Conservation (phyloP, 495 filamentous ascomycete species). For the Penicillium cataractarum region DNA sequence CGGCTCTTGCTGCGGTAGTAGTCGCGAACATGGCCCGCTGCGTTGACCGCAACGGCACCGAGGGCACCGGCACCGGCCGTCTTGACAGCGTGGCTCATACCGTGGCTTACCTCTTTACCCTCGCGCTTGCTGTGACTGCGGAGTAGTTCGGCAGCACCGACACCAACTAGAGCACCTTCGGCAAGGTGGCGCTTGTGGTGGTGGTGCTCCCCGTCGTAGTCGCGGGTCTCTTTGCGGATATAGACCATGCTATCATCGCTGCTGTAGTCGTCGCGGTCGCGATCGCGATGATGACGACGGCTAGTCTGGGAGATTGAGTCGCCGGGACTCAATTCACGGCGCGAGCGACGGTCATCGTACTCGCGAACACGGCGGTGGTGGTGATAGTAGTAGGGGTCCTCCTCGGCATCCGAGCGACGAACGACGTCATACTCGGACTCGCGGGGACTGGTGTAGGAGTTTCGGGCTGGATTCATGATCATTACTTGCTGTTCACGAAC, state of each 20-base stretch:
- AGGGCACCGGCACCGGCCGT: constrained; percentile 79
- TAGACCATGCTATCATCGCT: constrained; percentile 70
- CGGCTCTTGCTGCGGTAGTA: constrained; percentile 68
- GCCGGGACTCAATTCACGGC: constrained; percentile 59
- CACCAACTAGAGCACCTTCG: constrained; percentile 80
- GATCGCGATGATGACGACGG: constrained; percentile 38
- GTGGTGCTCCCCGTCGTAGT: constrained; percentile 59
- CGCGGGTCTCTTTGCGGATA: constrained; percentile 56
- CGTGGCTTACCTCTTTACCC: constrained; percentile 59
- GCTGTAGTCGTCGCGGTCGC: constrained; percentile 48
- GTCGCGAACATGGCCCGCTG: constrained; percentile 69
- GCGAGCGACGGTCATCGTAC: constrained; percentile 54
- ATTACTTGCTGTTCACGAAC: constrained; percentile 75
- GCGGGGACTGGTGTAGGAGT: constrained; percentile 64
- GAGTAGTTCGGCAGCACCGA: constrained; percentile 74
- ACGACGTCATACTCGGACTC: constrained; percentile 72
- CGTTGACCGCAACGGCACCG: constrained; percentile 82
- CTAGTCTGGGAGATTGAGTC: constrained; percentile 61
- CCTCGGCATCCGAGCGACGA: constrained; percentile 60
- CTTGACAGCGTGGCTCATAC: constrained; percentile 67
- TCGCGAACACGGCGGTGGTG: constrained; percentile 60
- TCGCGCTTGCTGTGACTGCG: constrained; percentile 66
- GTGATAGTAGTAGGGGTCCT: constrained; percentile 66
- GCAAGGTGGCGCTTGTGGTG: constrained; percentile 80
- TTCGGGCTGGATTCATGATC: constrained; percentile 71